Percentiles rank a stretch among this genome's conserved stretches.
These are phyloP conservation scores for Fusarium sacchari DNA, from an alignment of 2,329 filamentous ascomycete species.

Conservation along the genomic window DNA sequence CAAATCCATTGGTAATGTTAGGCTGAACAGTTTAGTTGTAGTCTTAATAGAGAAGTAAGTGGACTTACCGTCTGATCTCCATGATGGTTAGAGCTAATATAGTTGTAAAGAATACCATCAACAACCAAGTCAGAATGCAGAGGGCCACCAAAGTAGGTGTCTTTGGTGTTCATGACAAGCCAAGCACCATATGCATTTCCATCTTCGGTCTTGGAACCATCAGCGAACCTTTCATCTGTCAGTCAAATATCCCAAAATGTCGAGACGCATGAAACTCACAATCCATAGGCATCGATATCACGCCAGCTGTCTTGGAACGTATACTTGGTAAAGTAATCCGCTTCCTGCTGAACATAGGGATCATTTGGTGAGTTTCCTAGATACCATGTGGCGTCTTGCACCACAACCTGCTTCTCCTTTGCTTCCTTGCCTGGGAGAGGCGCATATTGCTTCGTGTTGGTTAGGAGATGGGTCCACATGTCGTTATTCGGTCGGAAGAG, in stretches of 20 bases:
- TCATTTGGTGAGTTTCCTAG: conserved; percentile 64
- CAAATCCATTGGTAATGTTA: conserved; percentile 72
- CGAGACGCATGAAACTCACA: conserved; percentile 37
- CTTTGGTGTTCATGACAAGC: conserved; percentile 72
- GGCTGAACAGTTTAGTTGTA: conserved; percentile 48
- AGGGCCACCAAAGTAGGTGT: conserved; percentile 71
- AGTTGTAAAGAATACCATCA: conserved; percentile 74
- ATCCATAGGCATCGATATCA: conserved; percentile 66
- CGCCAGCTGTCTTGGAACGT: conserved; percentile 69
- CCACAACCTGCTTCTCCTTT: conserved; percentile 55
- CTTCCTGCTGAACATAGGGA: conserved; percentile 64
- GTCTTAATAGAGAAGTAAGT: fast-evolving
- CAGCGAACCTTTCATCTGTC: conserved; percentile 44
- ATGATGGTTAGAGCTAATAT: conserved; percentile 70
- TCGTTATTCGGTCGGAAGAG: conserved; percentile 68
- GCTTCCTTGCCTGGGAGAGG: conserved; percentile 54
- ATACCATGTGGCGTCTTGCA: conserved; percentile 73
- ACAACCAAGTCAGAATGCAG: conserved; percentile 71
- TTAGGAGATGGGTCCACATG: conserved; percentile 71
- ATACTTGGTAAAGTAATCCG: conserved; percentile 74
- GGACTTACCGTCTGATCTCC: conserved; percentile 61
- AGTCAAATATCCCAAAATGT: background rate
- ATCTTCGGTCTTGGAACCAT: conserved; percentile 55
- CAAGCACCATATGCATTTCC: conserved; percentile 67
- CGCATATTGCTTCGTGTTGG: conserved; percentile 64